Evolutionary conservation across 1,284 basidiomycete genomes (phyloP), one percentile per base, ranked within the genome.

Genomic region (Leccinum fallax): DNA sequence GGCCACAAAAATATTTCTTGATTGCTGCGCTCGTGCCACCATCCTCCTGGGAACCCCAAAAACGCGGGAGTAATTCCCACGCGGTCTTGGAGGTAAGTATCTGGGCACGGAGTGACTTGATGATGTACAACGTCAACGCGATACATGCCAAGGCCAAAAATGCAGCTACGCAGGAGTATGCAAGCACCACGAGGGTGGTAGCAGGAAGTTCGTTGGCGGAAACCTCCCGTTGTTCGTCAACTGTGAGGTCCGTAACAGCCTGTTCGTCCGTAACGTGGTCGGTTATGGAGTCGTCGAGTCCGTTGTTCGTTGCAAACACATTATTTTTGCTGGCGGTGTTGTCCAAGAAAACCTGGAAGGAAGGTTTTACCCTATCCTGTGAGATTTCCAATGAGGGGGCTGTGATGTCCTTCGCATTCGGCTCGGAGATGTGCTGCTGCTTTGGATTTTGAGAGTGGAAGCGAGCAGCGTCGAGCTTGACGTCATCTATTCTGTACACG

Each of bases 61-160:
- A 66, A 32, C 60, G 66, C 2, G 77, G 75, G 2, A 81, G 66
- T 7, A 79, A 48, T 24, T 75, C 69, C 75, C 77, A 79, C 32
- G 74, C 69, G 7, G 67, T 66, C 48, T 68, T 67, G 15, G 72
- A 74, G 26, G 65, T 67, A 56, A 79, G 64, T 55, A 80, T 62
- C 16, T 66, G 64, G 38, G 65, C 68, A 30, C 73, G 69, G 32
- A 81, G 43, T 38, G 71, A 67, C 62, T 76, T 76, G 57, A 67
- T 59, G 54, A 77, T 69, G 63, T 77, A 81, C 32, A 82, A 63
- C 9, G 67, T 69, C 26, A 72, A 67, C 49, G 72, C 69, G 34
- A 81, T 63, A 62, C 78, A 79, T 15, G 71, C 66, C 9, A 83
- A 63, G 1, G 72, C 67, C 57, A 81, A 61, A 26, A 81, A 65